Evolutionary conservation across 441 rosid species (phyloP), one percentile per base, ranked within the genome.

Genomic region (Dalechampia spathulata): DNA sequence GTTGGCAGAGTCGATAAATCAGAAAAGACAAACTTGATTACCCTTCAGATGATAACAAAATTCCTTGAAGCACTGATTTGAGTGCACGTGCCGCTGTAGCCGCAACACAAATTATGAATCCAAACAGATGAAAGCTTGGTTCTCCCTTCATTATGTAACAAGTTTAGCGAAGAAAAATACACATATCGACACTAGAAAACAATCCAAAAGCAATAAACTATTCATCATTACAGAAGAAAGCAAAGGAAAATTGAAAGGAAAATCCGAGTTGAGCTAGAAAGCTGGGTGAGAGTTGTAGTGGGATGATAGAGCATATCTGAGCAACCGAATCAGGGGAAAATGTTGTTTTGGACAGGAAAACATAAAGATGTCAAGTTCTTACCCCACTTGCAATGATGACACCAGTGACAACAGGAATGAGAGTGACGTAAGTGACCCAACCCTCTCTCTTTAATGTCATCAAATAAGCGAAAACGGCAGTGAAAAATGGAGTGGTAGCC

Each of bases 11-110:
- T 30, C 34, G 4, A 30, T 30, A 30, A 8, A 8, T 30, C 34
- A 30, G 4, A 3, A 8, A 3, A 30, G 34, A 52, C 43, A 49
- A 6, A 32, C 27, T 46, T 2, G 11, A 20, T 60, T 78, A 86
- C 90, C 86, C 94, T 68, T 83, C 90, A 12, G 83, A 81, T 25
- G 88, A 78, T 27, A 86, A 82, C 76, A 83, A 61, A 71, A 86
- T 76, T 49, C 95, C 86, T 70, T 83, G 95, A 52, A 86, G 66
- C 42, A 86, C 88, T 9, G 95, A 61, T 61, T 83, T 86, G 25
- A 86, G 77, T 2, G 95, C 90, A 56, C 95, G 62, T 7, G 90
- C 90, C 21, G 88, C 95, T 39, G 95, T 83, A 15, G 90, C 90
- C 7, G 72, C 74, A 37, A 81, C 26, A 45, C 95, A 83, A 70